phyloP scores from a whole-genome alignment of 805 yeast species.

The Wickerhamiella sorbophila region DNA sequence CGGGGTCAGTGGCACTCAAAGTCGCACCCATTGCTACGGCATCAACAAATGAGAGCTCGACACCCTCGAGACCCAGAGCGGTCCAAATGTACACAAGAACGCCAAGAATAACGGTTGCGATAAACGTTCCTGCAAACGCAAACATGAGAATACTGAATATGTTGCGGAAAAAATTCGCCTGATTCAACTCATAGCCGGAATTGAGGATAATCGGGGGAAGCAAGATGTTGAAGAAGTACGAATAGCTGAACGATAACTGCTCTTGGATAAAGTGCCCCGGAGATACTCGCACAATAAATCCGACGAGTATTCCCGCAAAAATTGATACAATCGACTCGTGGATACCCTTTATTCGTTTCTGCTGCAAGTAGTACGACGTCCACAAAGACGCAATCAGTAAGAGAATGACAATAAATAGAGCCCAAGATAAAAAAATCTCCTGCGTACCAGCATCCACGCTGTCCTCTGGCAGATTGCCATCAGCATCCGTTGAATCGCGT shows the following conservation, averaged over 20 bases:
- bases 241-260: slow-evolving; percentile 86
- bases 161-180: slow-evolving; percentile 86
- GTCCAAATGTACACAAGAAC: slow-evolving; percentile 80
- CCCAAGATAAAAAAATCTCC: slow-evolving; percentile 96
- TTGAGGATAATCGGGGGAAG: slow-evolving; percentile 93
- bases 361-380: slow-evolving; percentile 89
- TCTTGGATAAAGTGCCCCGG: slow-evolving; percentile 98
- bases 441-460: slow-evolving; percentile 76
- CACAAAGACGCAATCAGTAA: slow-evolving; percentile 78
- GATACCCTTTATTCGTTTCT: slow-evolving; percentile 80
- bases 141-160: slow-evolving; percentile 80
- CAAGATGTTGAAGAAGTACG: slow-evolving; percentile 84
- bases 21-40: slow-evolving; percentile 97
- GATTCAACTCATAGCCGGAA: slow-evolving; percentile 93
- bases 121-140: slow-evolving; percentile 95
- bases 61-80: slow-evolving; percentile 75
- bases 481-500: slow-evolving; percentile 28
- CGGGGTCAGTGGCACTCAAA: slow-evolving; percentile 95
- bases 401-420: slow-evolving; percentile 70
- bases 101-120: slow-evolving; percentile 86
- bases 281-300: slow-evolving; percentile 71
- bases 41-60: slow-evolving; percentile 84
- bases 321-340: slow-evolving; percentile 95
- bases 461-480: slow-evolving; percentile 29
- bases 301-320: slow-evolving; percentile 93